Conservation (phyloP, 164 flowering plant species). For the Stephania yunnanensis region DNA sequence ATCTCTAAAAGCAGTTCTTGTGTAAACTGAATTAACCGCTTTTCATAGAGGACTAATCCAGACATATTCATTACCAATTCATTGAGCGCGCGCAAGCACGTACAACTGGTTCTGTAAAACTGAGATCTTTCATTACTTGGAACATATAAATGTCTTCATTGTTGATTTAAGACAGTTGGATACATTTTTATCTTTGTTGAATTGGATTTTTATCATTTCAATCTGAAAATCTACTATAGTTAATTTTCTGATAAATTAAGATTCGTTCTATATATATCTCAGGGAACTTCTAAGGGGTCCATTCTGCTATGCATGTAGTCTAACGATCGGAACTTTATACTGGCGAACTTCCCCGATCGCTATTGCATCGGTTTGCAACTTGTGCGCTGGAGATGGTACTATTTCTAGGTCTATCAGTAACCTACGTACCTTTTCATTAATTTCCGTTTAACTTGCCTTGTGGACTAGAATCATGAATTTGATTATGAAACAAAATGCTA, state of each 20-base stretch:
- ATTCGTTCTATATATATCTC: background rate
- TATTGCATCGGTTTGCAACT: slow-evolving; percentile 67
- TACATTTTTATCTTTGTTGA: background rate
- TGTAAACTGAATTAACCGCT: too few species aligned
- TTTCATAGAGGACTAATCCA: too few species aligned
- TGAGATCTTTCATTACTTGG: too few species aligned
- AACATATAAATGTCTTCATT: too few species aligned
- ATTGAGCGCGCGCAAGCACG: too few species aligned
- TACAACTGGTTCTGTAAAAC: too few species aligned
- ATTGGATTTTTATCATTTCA: background rate
- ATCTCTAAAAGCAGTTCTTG: too few species aligned
- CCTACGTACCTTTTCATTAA: background rate
- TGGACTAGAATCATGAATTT: background rate
- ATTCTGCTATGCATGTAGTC: slow-evolving; percentile 56
- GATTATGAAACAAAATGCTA: background rate
- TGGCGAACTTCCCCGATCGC: slow-evolving; percentile 79
- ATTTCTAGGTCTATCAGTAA: background rate
- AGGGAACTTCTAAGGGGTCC: slow-evolving; percentile 92
- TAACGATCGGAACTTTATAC: slow-evolving; percentile 56
- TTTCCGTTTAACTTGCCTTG: background rate
- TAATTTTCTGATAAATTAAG: too few species aligned
- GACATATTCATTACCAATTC: too few species aligned
- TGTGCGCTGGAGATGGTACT: slow-evolving; percentile 93
- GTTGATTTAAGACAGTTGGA: too few species aligned
- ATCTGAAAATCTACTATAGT: background rate